Conservation (phyloP, 345 rosid species). For the Alliaria petiolata region DNA sequence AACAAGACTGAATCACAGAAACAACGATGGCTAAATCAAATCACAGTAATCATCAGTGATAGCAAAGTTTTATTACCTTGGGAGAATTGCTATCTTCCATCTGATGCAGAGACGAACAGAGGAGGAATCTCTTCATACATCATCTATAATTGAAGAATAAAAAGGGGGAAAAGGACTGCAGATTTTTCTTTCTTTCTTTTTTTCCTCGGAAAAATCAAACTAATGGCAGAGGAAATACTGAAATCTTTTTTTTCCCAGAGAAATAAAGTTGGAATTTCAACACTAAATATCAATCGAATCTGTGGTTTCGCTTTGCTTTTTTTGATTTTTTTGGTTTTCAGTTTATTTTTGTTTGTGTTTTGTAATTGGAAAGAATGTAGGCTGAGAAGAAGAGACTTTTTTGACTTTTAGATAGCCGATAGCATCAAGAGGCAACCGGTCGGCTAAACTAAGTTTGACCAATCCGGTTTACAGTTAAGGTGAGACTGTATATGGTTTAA, state of each 20-base stretch:
- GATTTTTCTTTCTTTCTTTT: neutral
- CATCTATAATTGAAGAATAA: neutral
- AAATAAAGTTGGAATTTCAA: neutral
- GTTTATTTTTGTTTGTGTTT: neutral
- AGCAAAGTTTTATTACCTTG: neutral
- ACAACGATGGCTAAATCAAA: neutral
- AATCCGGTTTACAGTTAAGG: neutral
- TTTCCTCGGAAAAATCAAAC: conserved; percentile 11
- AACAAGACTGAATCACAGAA: neutral
- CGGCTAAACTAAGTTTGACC: neutral
- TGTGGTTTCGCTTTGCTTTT: conserved; percentile 20
- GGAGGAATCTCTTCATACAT: conserved; percentile 14
- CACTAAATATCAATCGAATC: conserved; percentile 12
- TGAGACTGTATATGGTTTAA: too few species aligned
- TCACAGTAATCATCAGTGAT: neutral
- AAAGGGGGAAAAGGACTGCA: neutral
- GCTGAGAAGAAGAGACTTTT: conserved; percentile 8
- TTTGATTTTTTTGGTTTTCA: neutral
- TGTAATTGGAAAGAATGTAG: neutral
- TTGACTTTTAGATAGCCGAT: conserved; percentile 3
- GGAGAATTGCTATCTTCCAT: conserved; percentile 24
- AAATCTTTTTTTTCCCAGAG: neutral
- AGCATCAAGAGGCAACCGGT: conserved; percentile 12
- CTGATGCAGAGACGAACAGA: conserved; percentile 4
- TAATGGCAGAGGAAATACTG: conserved; percentile 27